A percentile compares a stretch with the other conserved stretches of the same genome.
Evolutionary conservation across 169 alveolate species (phyloP).

Genomic region (Plasmodium coatneyi): DNA sequence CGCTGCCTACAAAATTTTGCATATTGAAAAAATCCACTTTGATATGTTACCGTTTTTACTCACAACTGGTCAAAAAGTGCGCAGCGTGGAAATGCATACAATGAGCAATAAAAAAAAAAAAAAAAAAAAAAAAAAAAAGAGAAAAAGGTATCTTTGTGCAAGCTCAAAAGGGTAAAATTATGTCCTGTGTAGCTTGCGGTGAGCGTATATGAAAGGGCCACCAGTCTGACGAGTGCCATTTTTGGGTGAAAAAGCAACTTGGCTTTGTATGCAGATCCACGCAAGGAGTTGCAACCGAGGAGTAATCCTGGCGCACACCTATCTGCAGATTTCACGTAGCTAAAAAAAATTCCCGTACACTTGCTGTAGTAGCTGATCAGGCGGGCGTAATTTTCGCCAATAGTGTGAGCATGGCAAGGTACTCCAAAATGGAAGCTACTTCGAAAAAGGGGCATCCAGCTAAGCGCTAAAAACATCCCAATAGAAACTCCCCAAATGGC

Average conservation of each 20-base stretch:
- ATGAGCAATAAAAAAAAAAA: neutral
- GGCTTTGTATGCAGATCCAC: neutral
- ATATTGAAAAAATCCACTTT: neutral
- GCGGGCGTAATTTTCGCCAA: neutral
- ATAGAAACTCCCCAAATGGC: neutral
- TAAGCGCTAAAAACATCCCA: neutral
- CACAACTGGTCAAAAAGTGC: neutral
- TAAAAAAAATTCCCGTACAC: neutral
- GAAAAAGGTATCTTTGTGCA: neutral
- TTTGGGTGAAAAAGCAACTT: neutral
- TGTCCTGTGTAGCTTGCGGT: neutral
- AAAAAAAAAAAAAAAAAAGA: neutral
- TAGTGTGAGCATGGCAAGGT: neutral
- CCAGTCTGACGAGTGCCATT: neutral
- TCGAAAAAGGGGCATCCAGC: neutral
- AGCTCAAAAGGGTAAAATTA: neutral
- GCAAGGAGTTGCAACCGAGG: neutral
- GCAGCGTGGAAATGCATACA: neutral
- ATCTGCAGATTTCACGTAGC: neutral
- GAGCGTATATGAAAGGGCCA: neutral
- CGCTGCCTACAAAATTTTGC: neutral
- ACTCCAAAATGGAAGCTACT: neutral
- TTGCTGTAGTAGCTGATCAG: neutral
- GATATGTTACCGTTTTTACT: neutral
- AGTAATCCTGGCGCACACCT: neutral